Percentiles rank a stretch among this genome's conserved stretches.
Evolutionary conservation across 768 basidiomycete genomes (phyloP).

Genomic region (Pleurotus eryngii): DNA sequence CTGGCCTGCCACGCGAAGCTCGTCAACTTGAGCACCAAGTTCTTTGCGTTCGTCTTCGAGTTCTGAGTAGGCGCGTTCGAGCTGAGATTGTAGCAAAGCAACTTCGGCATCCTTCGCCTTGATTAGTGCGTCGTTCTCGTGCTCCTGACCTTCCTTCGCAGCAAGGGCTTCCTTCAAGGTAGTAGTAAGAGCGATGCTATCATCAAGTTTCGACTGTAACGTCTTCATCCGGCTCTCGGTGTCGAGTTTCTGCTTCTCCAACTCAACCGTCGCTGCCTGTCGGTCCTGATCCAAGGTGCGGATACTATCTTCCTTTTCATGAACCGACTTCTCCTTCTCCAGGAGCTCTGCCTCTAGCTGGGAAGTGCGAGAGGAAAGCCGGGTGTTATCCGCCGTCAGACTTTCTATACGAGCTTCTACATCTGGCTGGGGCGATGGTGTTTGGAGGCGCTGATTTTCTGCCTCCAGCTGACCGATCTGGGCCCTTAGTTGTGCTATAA

Average conservation of each 20-base stretch:
- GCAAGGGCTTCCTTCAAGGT: conserved; percentile 52
- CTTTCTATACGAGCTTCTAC: background rate
- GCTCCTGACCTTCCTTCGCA: conserved; percentile 46
- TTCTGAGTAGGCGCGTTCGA: conserved; percentile 26
- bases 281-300: conserved; percentile 37
- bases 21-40: conserved; percentile 71
- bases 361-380: background rate
- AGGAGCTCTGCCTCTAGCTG: background rate
- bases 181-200: conserved; percentile 37
- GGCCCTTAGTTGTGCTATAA: background rate
- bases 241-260: conserved; percentile 47
- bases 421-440: background rate
- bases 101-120: conserved; percentile 63
- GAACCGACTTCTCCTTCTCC: background rate
- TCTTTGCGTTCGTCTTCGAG: conserved; percentile 60
- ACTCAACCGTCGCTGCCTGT: conserved; percentile 37
- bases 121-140: conserved; percentile 47
- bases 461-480: background rate
- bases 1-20: conserved; percentile 85
- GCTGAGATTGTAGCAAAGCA: conserved; percentile 39
- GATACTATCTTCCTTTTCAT: background rate
- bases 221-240: conserved; percentile 33
- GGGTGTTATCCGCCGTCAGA: background rate
- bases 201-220: conserved; percentile 32
- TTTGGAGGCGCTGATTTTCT: background rate